Base-by-base conservation (phyloP, 441 rosid species). In the Adansonia gregorii region DNA sequence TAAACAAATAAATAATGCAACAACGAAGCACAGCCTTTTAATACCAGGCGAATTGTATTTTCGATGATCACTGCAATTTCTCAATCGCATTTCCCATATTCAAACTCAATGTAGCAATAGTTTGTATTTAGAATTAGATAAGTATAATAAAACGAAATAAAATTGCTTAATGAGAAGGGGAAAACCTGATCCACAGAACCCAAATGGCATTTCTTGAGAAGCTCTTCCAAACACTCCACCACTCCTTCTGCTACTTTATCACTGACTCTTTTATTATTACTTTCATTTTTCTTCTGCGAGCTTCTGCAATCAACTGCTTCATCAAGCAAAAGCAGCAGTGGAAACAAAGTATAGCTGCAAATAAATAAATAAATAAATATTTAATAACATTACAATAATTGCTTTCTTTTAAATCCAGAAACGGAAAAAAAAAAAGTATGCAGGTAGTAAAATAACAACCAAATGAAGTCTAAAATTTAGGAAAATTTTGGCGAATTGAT, bases 231-330 rank as follows among this genome's bases (percentile, higher is more conserved):
- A 83, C 98, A 96, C 80, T 77, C 84, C 72, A 96, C 77, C 27
- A 88, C 86, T 43, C 91, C 91, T 87, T 96, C 99, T 8, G 94
- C 98, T 55, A 91, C 94, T 79, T 78, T 86, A 81, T 96, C 99
- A 60, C 96, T 89, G 67, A 94, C 92, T 71, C 15, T 31, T 54
- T 51, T 70, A 70, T 51, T 3, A n/a, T 54, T 35, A 54, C 4
- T 71, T 52, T 71, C 63, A 54, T 2, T 71, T 71, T 70, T 80
- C 46, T 82, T 81, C 67, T 80, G 77, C 0, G 87, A 75, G 19
- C 87, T 82, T 80, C 97, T 81, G 78, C 86, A 87, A 51, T 86
- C 87, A 68, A 90, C 89, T 43, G 97, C 95, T 0, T 91, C 91
- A 76, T 93, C 98, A 79, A 96, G 79, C n/a, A 90, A 87, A 80